Base-by-base conservation (phyloP, 139 green algal genomes). In the Coelastrella sp. region DNA sequence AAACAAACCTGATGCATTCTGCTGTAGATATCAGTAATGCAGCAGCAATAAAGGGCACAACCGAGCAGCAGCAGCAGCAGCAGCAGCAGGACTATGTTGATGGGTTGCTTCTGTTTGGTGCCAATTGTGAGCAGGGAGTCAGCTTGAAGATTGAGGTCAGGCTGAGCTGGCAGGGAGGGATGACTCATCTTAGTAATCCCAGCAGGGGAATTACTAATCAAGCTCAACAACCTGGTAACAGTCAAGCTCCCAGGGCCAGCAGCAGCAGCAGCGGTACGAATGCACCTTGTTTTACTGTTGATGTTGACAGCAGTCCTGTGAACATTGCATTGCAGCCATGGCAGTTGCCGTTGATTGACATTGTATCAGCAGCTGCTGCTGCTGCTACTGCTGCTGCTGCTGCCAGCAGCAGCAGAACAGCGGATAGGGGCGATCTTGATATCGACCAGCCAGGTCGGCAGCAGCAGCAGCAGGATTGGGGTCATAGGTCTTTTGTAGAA, bases 401-500 rank as follows among this genome's bases (percentile, higher is more conserved):
- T 77, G 63, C 48, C 73, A 81, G 50, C 13, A 37, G 9, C 30
- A n/a, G 75, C 75, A 30, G 75, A 17, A 40, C 62, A 41, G 62
- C 62, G 27, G 15, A n/a, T n/a, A n/a, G n/a, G n/a, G n/a, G n/a
- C n/a, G n/a, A n/a, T n/a, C 30, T 7, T 67, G 62, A 6, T 0
- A 45, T 7, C 19, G 51, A 71, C 51, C 74, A 67, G 51, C 27
- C 40, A 32, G 13, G n/a, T 5, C 69, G 9, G 25, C 34, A 79
- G 75, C 75, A 82, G 75, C 75, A 82, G 51, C 51, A 66, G 53
- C 59, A 79, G 64, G 72, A 79, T 19, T 92, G 89, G 89, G 89
- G 89, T 37, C 53, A 63, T 3, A 81, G 88, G 5, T 94, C 90
- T 15, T 67, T 95, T 38, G 57, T 94, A 25, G 91, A 92, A 37